Base-by-base conservation (phyloP, 805 yeast species). In the Pichia scutulata region DNA sequence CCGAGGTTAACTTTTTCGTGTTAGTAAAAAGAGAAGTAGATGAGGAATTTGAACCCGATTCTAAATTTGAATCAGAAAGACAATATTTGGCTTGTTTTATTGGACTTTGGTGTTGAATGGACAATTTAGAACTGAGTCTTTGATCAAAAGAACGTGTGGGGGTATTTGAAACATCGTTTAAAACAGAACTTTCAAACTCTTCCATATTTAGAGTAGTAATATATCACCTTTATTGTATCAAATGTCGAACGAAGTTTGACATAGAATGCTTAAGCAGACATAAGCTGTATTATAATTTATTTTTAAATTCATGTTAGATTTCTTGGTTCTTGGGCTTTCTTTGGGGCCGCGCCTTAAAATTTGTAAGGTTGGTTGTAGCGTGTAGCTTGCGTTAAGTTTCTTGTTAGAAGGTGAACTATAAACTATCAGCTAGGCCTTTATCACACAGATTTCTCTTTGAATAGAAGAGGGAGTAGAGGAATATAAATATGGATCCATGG, bases 401-500 rank as follows among this genome's bases (percentile, higher is more conserved):
- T 3, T 6, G 5, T 28, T 13, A 12, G 9, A 28, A 28, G 12
- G 33, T 28, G 3, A 13, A 7, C n/a, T 13, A 3, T 28, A 13
- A 28, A 28, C 33, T 28, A 28, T 13, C 33, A 10, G 14, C 12
- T 3, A 28, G 18, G 9, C 5, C n/a, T 9, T 24, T 1, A 41
- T n/a, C 13, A 18, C 9, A 14, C 28, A 7, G 37, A 3, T 7
- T 33, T 33, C 7, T 33, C 19, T 16, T 9, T 7, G 19, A 33
- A 4, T 33, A 2, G 10, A 14, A 16, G 21, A 18, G 7, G 14
- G 1, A 23, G 2, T 7, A 13, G 10, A 4, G 10, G 5, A 9
- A 18, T 37, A 25, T 2, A 13, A 50, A 18, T 18, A 60, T 57
- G 59, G 71, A 67, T 52, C 71, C 70, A 8, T 69, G 72, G 72